Percentiles rank a stretch among this genome's conserved stretches.
phyloP scores from a whole-genome alignment of 2,329 filamentous ascomycete species.

The Diplodia sapinea region DNA sequence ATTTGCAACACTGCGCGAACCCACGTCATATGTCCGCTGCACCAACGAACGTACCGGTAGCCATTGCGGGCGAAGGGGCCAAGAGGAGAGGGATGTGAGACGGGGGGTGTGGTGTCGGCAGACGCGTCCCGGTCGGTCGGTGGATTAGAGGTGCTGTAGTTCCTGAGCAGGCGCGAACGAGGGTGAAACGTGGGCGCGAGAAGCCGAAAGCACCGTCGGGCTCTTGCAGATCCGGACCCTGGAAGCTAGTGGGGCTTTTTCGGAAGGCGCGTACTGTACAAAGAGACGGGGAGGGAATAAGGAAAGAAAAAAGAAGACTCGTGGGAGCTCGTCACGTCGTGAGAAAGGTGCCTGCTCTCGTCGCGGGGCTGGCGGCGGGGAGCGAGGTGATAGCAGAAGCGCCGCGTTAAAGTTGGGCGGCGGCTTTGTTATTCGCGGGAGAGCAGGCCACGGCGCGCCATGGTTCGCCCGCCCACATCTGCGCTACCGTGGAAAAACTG shows the following conservation, averaged over 20 bases:
- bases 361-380: conserved; percentile 4
- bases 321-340: conserved; percentile 27
- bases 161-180: conserved; percentile 10
- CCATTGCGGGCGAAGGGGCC: conserved; percentile 6
- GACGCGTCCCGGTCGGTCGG: background rate
- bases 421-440: conserved; percentile 20
- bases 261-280: conserved; percentile 9
- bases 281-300: background rate
- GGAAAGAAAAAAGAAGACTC: conserved; percentile 5
- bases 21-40: background rate
- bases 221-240: conserved; percentile 25
- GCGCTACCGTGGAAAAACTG: background rate
- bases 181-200: conserved; percentile 25
- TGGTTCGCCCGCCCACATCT: background rate
- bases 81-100: background rate
- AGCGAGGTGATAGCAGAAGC: background rate
- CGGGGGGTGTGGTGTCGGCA: background rate
- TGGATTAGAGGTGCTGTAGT: conserved; percentile 8
- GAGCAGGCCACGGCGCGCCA: background rate
- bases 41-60: conserved; percentile 23
- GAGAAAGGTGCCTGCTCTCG: conserved; percentile 3
- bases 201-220: conserved; percentile 29
- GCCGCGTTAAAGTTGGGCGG: conserved; percentile 20
- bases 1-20: too few relatives aligned
- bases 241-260: conserved; percentile 12